Percentiles rank a stretch among this genome's conserved stretches.
These are phyloP conservation scores for Xylariaceae sp. DNA, from an alignment of 2,329 filamentous ascomycete species.

Conservation along the genomic window DNA sequence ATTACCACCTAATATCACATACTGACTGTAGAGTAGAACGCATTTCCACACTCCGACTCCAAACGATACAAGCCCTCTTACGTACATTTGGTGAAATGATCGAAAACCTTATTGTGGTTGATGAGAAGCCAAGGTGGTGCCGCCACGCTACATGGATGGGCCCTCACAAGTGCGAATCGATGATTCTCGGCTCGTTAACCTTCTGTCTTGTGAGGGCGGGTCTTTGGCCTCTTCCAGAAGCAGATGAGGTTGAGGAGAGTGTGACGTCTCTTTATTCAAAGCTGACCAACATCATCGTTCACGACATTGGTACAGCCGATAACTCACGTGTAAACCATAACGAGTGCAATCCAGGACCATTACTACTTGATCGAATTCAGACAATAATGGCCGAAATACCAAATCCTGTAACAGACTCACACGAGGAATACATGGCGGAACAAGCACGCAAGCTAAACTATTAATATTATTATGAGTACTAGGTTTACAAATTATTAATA, in stretches of 20 bases:
- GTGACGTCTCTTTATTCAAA: slow-evolving; percentile 3
- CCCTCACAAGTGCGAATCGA: slow-evolving; percentile 41
- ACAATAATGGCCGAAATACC: background rate
- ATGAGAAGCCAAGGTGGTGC: slow-evolving; percentile 39
- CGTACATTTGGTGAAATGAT: slow-evolving; percentile 31
- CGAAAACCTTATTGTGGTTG: slow-evolving; percentile 32
- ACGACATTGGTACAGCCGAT: slow-evolving; percentile 27
- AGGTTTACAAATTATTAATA: background rate
- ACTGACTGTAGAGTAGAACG: slow-evolving; percentile 10
- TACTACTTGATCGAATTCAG: background rate
- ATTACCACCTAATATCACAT: background rate
- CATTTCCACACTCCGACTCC: slow-evolving; percentile 24
- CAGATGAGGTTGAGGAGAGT: slow-evolving; percentile 30
- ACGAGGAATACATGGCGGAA: background rate
- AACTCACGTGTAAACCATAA: background rate
- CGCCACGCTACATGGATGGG: slow-evolving; percentile 40
- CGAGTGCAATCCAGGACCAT: background rate
- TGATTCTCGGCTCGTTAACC: slow-evolving; percentile 41
- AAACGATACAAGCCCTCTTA: slow-evolving; percentile 31
- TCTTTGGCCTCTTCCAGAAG: slow-evolving; percentile 38
- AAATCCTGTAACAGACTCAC: background rate
- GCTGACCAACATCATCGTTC: slow-evolving; percentile 32
- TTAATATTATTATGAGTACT: background rate
- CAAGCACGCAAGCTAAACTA: background rate
- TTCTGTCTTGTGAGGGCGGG: slow-evolving; percentile 39